These are phyloP conservation scores for Berberis thunbergii DNA, from an alignment of 164 flowering plant species.

Conservation along the genomic window DNA sequence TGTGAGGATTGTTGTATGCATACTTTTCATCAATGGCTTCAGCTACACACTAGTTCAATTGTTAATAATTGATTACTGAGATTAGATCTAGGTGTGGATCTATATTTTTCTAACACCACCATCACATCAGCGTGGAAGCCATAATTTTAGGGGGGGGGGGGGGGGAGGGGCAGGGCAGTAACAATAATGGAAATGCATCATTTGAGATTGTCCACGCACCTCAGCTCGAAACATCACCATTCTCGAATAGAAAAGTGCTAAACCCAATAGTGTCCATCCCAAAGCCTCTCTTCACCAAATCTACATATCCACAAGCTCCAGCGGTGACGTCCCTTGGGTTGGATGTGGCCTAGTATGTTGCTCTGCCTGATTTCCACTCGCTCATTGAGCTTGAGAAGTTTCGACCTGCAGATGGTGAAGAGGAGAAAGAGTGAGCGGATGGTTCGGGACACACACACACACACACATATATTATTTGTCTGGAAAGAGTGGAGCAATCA, in stretches of 20 bases:
- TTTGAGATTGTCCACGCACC: slow-evolving; percentile 75
- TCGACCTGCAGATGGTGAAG: slow-evolving; percentile 3
- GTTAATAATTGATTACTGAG: too few relatives aligned
- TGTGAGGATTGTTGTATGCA: too few relatives aligned
- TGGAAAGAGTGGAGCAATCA: too few relatives aligned
- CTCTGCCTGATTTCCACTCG: slow-evolving; percentile 71
- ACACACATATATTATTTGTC: not conserved
- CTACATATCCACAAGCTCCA: slow-evolving; percentile 93
- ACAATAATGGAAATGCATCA: slow-evolving; percentile 54
- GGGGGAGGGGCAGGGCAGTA: too few relatives aligned
- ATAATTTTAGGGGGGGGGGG: too few relatives aligned
- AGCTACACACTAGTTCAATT: too few relatives aligned
- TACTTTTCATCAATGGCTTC: too few relatives aligned
- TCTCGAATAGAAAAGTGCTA: slow-evolving; percentile 50
- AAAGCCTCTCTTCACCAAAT: slow-evolving; percentile 54
- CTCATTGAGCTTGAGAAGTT: slow-evolving; percentile 19
- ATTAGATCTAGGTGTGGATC: too few relatives aligned
- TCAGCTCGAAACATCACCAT: slow-evolving; percentile 74
- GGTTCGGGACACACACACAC: not conserved
- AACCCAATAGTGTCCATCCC: slow-evolving; percentile 80
- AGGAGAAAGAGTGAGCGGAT: not conserved
- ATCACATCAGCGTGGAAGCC: too few relatives aligned
- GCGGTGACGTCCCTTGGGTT: slow-evolving; percentile 71
- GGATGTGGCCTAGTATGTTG: slow-evolving; percentile 75
- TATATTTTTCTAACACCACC: too few relatives aligned